Base-by-base conservation (phyloP, 805 yeast genomes). In the Alloascoidea hylecoeti region DNA sequence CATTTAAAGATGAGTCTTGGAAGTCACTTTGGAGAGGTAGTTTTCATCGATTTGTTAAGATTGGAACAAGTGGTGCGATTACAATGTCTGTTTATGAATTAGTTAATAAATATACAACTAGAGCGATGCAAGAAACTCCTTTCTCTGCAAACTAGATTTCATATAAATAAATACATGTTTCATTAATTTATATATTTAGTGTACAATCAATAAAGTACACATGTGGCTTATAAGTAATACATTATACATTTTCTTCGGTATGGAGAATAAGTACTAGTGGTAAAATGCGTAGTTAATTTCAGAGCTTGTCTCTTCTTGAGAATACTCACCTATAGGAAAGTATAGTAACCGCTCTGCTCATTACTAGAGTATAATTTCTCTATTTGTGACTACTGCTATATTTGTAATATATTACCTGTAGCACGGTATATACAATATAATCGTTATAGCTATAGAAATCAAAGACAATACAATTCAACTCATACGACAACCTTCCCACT, bases 61-160 rank as follows among this genome's bases (percentile, higher is more conserved):
- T 81, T 5, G 71, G 83, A 44, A 61, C 77, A 14, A 72, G 78
- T 33, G 85, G 92, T 16, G 79, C 82, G 16, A 65, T 82, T 6
- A 70, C 84, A 2, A 68, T 82, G 41, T 62, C 72, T 13, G 68
- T 78, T 15, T 81, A 80, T 52, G 78, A 70, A 43, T 57, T 63
- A 43, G 66, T 72, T 5, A 78, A 75, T 46, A 64, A 61, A 33
- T 54, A 60, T n/a, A 61, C 70, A 15, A 53, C 51, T 12, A 45
- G 51, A 18, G 61, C 63, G 3, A 39, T 58, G 45, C 46, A 49
- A 16, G 65, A 62, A 42, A 53, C 56, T 35, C 66, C 66, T 14
- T 62, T 62, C 44, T 52, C 52, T 18, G 47, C 55, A 27, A 53
- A 44, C 18, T 54, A 36, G 36, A 18, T 35, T 5, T 33, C 17